phyloP scores from a whole-genome alignment of 495 filamentous ascomycete genomes.

The Penicillium coprophilum region DNA sequence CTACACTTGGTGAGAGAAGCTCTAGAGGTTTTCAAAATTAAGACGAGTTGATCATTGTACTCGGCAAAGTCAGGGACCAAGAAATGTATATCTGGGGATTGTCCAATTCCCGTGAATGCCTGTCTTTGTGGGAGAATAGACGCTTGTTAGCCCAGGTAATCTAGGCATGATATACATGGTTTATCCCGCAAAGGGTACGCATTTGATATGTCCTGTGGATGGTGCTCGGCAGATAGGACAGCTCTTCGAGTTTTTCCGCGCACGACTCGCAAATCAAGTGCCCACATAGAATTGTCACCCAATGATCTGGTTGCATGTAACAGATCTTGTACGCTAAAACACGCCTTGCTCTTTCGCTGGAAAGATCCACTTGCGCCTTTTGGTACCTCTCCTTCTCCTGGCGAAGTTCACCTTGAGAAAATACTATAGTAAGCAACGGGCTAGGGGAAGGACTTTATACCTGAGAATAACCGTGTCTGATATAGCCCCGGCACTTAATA shows the following conservation, averaged over 20 bases:
- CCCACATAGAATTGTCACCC: not conserved
- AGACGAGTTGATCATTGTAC: too few species aligned
- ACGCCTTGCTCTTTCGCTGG: not conserved
- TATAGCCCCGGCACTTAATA: not conserved
- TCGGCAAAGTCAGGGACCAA: too few species aligned
- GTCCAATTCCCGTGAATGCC: too few species aligned
- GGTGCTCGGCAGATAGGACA: not conserved
- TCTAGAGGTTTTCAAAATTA: too few species aligned
- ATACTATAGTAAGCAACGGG: not conserved
- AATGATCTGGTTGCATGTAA: not conserved
- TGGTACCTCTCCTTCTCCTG: conserved; percentile 13
- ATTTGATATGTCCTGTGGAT: not conserved
- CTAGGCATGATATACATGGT: not conserved
- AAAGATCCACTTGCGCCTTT: conserved; percentile 6
- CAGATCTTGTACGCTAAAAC: not conserved
- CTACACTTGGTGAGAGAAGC: too few species aligned
- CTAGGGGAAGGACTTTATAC: not conserved
- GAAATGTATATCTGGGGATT: too few species aligned
- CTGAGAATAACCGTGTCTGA: not conserved
- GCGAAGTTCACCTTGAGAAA: conserved; percentile 9
- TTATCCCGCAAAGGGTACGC: not conserved
- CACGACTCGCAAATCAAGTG: not conserved
- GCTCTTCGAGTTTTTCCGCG: not conserved
- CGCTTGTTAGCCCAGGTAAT: too few species aligned
- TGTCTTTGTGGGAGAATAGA: too few species aligned